Evolutionary conservation across 2,329 filamentous ascomycete genomes (phyloP), one percentile per base, ranked within the genome.

Genomic region (Zasmidium angulare): DNA sequence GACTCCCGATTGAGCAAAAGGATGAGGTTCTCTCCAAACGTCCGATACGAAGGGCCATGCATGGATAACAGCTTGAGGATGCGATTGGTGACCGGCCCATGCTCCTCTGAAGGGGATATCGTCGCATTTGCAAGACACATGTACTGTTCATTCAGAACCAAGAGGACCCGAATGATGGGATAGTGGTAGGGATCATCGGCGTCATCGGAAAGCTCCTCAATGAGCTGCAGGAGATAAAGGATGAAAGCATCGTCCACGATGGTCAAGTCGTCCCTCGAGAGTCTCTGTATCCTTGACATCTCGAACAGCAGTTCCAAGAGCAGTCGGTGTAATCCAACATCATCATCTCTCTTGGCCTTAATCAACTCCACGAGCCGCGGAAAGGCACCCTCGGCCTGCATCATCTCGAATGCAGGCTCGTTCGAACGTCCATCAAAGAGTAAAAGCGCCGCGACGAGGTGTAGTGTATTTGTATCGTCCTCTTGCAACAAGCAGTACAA

Each of bases 21-120:
- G 64, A 99, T 99, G 61, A 99, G 89, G 68, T 98, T 99, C 78
- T 97, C 93, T 54, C 95, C 95, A 79, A 99, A 99, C 0, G 93
- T 97, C 71, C 93, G 93, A 74, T 92, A 98, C 1, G 82, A 82
- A 51, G 86, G 84, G 2, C 93, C 93, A 69, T 95, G 84, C 22
- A 90, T 81, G 55, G 91, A 93, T 47, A 99, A 82, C 43, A 93
- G 83, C 74, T 98, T 98, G 75, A 99, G 89, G 52, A 99, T 91
- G 66, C 93, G 88, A 72, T 99, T 99, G 2, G 95, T 98, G 58
- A 96, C 77, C 3, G 85, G 83, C 48, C 65, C 71, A 66, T 47
- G 55, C 14, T 68, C 43, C 73, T 66, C 69, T 75, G 66, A 69
- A 63, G 48, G 79, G 74, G 81, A 84, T 60, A 83, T 89, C 67